Evolutionary conservation across 2,329 filamentous ascomycete species (phyloP).

Genomic region (Colletotrichum lupini): DNA sequence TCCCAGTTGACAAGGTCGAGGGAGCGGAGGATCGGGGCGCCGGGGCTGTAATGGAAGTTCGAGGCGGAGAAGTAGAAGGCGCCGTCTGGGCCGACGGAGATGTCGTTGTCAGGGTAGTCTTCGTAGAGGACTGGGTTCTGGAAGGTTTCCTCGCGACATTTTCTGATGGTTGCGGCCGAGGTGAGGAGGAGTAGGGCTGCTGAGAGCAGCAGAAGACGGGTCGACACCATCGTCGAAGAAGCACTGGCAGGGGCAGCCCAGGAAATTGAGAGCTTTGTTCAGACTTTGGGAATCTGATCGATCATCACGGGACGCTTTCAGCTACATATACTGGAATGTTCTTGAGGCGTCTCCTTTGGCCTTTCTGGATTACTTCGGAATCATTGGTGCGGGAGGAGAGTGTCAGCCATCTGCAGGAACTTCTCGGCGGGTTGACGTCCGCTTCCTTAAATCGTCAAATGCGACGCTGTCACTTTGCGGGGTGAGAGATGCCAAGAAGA

Average conservation of each 20-base stretch:
- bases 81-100: slow-evolving; percentile 60
- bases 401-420: slow-evolving; percentile 1
- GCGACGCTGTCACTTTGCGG: background rate
- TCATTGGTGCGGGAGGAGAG: background rate
- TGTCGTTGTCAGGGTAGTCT: slow-evolving; percentile 65
- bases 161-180: background rate
- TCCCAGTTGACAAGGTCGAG: slow-evolving; percentile 66
- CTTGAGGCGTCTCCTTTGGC: background rate
- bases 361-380: background rate
- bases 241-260: background rate
- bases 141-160: slow-evolving; percentile 43
- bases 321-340: background rate
- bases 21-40: slow-evolving; percentile 66
- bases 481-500: slow-evolving; percentile 1
- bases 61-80: slow-evolving; percentile 67
- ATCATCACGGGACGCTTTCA: background rate
- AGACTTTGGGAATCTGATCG: background rate
- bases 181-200: background rate
- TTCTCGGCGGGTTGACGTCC: slow-evolving; percentile 13
- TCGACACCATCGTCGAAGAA: background rate
- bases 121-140: slow-evolving; percentile 66
- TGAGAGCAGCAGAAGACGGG: background rate
- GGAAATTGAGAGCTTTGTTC: background rate
- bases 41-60: slow-evolving; percentile 66
- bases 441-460: slow-evolving; percentile 4